A percentile compares a stretch with the other conserved stretches of the same genome.
phyloP scores from a whole-genome alignment of 1,139 yeast genomes.

The Magnusiomyces clavatus region DNA sequence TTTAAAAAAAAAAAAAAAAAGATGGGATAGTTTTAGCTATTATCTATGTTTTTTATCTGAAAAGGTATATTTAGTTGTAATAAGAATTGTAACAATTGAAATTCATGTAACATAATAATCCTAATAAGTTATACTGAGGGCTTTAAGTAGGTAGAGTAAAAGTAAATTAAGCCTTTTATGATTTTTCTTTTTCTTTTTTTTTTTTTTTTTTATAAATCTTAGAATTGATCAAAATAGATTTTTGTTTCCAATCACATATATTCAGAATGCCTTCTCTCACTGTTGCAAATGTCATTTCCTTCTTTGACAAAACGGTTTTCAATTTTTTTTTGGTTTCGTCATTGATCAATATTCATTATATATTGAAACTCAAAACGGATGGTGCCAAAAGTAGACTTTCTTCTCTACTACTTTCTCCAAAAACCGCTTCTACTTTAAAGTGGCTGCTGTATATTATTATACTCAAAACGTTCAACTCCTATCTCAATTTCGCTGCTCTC shows the following conservation, averaged over 20 bases:
- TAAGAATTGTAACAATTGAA: too few relatives aligned
- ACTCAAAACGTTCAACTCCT: conserved; percentile 7
- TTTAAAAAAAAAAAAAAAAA: too few relatives aligned
- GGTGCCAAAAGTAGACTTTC: conserved; percentile 1
- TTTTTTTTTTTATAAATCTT: background rate
- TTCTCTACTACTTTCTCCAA: conserved; percentile 1
- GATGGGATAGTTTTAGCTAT: too few relatives aligned
- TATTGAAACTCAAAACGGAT: too few relatives aligned
- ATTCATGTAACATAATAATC: too few relatives aligned
- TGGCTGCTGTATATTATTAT: conserved; percentile 3
- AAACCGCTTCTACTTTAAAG: background rate
- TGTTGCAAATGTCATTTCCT: background rate
- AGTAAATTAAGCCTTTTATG: too few relatives aligned
- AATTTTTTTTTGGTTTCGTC: conserved; percentile 8
- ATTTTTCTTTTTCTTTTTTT: background rate
- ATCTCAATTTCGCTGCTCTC: conserved; percentile 7
- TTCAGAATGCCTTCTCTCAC: conserved; percentile 1
- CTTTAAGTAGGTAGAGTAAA: too few relatives aligned
- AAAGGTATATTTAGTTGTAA: too few relatives aligned
- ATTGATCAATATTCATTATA: too few relatives aligned
- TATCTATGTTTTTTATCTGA: too few relatives aligned
- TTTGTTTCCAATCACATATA: background rate
- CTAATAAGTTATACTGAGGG: too few relatives aligned
- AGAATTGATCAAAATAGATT: too few relatives aligned
- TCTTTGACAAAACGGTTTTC: conserved; percentile 7